Conservation (phyloP, 495 filamentous ascomycete genomes). For the Pseudoneurospora amorphoporcata region DNA sequence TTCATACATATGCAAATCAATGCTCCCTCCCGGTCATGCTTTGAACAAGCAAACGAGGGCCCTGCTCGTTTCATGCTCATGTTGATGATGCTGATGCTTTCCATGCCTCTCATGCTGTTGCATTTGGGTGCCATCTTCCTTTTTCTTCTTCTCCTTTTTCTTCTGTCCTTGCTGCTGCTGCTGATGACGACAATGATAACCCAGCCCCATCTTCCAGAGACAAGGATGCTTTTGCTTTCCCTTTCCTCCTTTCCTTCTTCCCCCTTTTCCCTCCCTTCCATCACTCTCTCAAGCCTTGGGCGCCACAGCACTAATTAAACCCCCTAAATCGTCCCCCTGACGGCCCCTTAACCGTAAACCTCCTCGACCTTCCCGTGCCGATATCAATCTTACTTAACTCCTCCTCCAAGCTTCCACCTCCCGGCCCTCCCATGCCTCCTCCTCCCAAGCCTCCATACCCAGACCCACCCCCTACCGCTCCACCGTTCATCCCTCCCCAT, state of each 20-base stretch:
- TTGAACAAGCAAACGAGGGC: background rate
- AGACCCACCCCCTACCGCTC: background rate
- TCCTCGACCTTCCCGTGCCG: slow-evolving; percentile 40
- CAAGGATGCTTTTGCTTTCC: background rate
- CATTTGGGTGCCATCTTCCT: background rate
- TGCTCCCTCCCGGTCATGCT: no score
- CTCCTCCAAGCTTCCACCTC: slow-evolving; percentile 50
- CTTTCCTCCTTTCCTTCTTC: no score
- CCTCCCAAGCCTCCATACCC: slow-evolving; percentile 14
- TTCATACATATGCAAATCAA: no score
- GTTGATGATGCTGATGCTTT: background rate
- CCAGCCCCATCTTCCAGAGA: background rate
- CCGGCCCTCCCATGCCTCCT: slow-evolving; percentile 16
- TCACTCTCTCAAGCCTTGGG: background rate
- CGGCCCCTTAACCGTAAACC: background rate
- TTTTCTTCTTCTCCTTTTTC: background rate
- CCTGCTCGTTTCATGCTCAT: background rate
- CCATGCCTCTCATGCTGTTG: background rate
- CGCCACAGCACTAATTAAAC: background rate
- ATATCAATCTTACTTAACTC: slow-evolving; percentile 81
- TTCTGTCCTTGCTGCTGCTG: background rate
- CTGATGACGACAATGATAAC: background rate
- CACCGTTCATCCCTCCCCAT: background rate
- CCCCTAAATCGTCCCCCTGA: background rate
- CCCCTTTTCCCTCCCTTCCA: background rate